phyloP scores from a whole-genome alignment of 768 basidiomycete genomes.

The Hygrophorus pudorinus region DNA sequence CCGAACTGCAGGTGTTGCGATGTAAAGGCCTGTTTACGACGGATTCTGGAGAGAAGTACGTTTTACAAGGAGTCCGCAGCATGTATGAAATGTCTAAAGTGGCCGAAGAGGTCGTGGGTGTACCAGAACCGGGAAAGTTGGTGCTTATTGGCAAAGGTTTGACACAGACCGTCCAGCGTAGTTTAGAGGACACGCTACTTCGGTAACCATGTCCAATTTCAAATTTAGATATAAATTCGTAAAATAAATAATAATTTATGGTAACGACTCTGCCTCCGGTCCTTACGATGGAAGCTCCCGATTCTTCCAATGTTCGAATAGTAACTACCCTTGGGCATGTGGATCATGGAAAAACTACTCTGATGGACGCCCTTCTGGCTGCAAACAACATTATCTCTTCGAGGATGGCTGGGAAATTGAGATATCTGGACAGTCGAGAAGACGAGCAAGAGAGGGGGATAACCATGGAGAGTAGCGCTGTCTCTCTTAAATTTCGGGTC shows the following conservation, averaged over 20 bases:
- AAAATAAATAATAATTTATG: too few species aligned
- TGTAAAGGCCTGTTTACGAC: conserved; percentile 77
- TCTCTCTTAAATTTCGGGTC: conserved; percentile 82
- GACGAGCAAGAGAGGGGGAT: conserved; percentile 98
- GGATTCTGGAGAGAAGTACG: conserved; percentile 44
- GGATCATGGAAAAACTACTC: conserved; percentile 93
- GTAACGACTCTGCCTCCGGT: too few species aligned
- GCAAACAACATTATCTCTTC: conserved; percentile 97
- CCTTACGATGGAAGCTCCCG: conserved; percentile 22
- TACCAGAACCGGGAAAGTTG: conserved; percentile 64
- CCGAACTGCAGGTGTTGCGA: conserved; percentile 58
- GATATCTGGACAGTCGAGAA: conserved; percentile 91
- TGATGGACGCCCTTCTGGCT: conserved; percentile 91
- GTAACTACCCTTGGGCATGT: conserved; percentile 86
- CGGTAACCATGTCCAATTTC: too few species aligned
- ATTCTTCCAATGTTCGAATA: conserved; percentile 51
- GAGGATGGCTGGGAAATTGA: conserved; percentile 90
- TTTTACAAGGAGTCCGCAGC: conserved; percentile 87
- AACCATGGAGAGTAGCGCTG: conserved; percentile 97
- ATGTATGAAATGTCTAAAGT: conserved; percentile 72
- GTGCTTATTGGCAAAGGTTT: conserved; percentile 85
- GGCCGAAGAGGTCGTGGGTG: conserved; percentile 32
- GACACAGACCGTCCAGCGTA: conserved; percentile 41
- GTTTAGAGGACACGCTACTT: conserved; percentile 27
- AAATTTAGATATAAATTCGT: too few species aligned